phyloP scores from a whole-genome alignment of 345 rosid species.

The Hevea brasiliensis region DNA sequence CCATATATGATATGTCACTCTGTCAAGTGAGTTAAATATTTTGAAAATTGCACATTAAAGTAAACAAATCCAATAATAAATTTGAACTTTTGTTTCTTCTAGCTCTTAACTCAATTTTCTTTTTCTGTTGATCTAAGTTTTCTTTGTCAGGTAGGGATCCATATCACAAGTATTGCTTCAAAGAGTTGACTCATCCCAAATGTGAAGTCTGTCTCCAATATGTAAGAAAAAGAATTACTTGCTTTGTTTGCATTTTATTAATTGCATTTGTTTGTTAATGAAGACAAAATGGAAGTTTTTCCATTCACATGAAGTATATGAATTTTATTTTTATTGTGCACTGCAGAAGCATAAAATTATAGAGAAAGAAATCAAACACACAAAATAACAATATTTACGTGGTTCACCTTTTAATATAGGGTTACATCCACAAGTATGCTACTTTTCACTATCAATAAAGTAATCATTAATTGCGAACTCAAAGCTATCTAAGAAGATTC shows the following conservation, averaged over 20 bases:
- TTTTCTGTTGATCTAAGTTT: slow-evolving; percentile 62
- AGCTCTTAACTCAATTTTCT: slow-evolving; percentile 27
- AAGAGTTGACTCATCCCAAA: slow-evolving; percentile 86
- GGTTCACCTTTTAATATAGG: too few species aligned
- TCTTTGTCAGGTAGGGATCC: slow-evolving; percentile 70
- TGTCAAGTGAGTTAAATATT: neutral
- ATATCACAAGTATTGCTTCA: slow-evolving; percentile 89
- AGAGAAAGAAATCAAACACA: too few species aligned
- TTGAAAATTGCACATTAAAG: neutral
- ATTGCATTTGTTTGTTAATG: neutral
- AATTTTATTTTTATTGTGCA: neutral
- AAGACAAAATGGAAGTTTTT: neutral
- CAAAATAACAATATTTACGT: too few species aligned
- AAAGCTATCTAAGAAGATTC: too few species aligned
- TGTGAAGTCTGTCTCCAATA: slow-evolving; percentile 91
- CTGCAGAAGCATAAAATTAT: too few species aligned
- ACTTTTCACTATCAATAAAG: too few species aligned
- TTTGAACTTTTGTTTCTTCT: neutral
- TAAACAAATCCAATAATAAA: neutral
- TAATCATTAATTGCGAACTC: too few species aligned
- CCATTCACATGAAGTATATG: neutral
- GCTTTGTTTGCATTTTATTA: neutral
- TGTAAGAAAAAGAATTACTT: slow-evolving; percentile 49
- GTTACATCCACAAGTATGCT: too few species aligned
- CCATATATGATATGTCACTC: neutral